These are phyloP conservation scores for Lyophyllum decastes DNA, from an alignment of 768 basidiomycete genomes.

Conservation along the genomic window DNA sequence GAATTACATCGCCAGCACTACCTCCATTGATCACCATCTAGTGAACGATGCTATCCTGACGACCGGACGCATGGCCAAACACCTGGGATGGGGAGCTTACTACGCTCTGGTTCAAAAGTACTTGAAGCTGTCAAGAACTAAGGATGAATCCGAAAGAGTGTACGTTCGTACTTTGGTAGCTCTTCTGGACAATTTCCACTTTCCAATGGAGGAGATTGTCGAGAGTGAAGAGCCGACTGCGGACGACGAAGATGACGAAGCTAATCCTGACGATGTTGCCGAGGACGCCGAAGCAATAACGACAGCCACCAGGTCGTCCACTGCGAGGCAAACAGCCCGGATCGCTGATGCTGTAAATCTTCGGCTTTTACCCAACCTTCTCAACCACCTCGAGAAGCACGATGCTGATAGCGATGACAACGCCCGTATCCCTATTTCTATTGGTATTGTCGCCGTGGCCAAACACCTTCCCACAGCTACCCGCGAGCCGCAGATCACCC, in stretches of 20 bases:
- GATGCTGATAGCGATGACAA: slow-evolving; percentile 79
- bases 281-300: slow-evolving; percentile 1
- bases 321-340: slow-evolving; percentile 25
- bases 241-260: slow-evolving; percentile 32
- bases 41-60: slow-evolving; percentile 87
- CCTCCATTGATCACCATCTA: slow-evolving; percentile 78
- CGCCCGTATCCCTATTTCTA: slow-evolving; percentile 83
- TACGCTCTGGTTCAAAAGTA: slow-evolving; percentile 80
- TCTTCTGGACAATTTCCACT: slow-evolving; percentile 89
- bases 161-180: slow-evolving; percentile 85
- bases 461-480: slow-evolving; percentile 68
- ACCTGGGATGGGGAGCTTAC: slow-evolving; percentile 85
- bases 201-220: slow-evolving; percentile 71
- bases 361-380: slow-evolving; percentile 76
- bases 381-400: slow-evolving; percentile 80
- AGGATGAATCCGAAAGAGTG: slow-evolving; percentile 73
- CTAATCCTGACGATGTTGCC: slow-evolving; percentile 5
- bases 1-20: slow-evolving; percentile 69
- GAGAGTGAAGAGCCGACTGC: slow-evolving; percentile 30
- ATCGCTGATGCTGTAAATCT: slow-evolving; percentile 78
- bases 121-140: slow-evolving; percentile 65
- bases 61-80: slow-evolving; percentile 75
- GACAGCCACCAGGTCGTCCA: neutral
- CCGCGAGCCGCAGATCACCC: slow-evolving; percentile 68
- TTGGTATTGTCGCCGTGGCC: slow-evolving; percentile 86